Evolutionary conservation across 2,329 filamentous ascomycete genomes (phyloP).

Genomic region (Fusarium algeriense): DNA sequence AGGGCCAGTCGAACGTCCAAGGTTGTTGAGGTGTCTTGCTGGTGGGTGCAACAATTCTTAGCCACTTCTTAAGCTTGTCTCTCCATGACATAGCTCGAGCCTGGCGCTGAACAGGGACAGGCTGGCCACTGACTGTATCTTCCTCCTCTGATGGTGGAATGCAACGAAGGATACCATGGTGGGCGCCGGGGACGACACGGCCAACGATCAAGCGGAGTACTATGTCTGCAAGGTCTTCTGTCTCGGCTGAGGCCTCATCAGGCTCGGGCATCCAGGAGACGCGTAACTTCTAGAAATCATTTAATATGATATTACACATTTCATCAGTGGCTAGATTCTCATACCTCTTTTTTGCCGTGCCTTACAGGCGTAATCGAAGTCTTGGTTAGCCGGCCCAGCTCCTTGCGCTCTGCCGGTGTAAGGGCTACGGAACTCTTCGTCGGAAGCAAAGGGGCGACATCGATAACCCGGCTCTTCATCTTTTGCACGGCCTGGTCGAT

Average conservation of each 20-base stretch:
- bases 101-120: constrained; percentile 49
- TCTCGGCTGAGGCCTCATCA: constrained; percentile 25
- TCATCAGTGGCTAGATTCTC: neutral
- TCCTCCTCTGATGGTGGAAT: constrained; percentile 30
- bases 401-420: constrained; percentile 41
- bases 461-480: constrained; percentile 46
- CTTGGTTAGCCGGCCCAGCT: constrained; percentile 51
- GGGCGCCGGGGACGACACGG: constrained; percentile 6
- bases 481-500: constrained; percentile 49
- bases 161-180: constrained; percentile 35
- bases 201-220: constrained; percentile 61
- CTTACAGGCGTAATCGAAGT: constrained; percentile 46
- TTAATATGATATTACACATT: constrained; percentile 14
- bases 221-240: constrained; percentile 59
- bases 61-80: constrained; percentile 51
- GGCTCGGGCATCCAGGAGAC: constrained; percentile 60
- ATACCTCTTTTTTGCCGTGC: constrained; percentile 39
- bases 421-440: constrained; percentile 25
- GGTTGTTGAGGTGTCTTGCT: constrained; percentile 10
- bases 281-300: constrained; percentile 44
- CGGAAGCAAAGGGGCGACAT: constrained; percentile 38
- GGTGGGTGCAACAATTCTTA: constrained; percentile 45
- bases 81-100: constrained; percentile 52
- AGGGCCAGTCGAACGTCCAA: constrained; percentile 6
- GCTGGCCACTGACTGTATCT: constrained; percentile 15